phyloP scores from a whole-genome alignment of 805 yeast genomes.

The Candida dajiaensis region DNA sequence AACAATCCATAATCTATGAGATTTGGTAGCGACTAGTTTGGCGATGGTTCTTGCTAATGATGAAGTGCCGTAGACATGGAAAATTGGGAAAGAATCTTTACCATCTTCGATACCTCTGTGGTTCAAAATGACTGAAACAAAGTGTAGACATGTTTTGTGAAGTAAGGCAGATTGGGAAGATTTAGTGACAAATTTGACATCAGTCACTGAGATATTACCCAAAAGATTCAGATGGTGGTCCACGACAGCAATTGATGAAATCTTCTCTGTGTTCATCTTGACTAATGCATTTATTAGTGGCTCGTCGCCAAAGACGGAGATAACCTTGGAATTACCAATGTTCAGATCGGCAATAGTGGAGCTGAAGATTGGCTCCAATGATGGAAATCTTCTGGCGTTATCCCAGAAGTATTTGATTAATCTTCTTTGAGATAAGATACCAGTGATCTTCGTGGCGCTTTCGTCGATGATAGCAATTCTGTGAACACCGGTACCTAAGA shows the following conservation, averaged over 20 bases:
- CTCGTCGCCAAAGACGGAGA: conserved; percentile 83
- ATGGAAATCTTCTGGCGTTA: conserved; percentile 80
- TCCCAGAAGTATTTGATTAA: conserved; percentile 85
- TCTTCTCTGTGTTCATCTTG: conserved; percentile 77
- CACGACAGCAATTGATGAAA: conserved; percentile 89
- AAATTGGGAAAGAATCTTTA: conserved; percentile 93
- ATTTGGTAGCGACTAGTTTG: conserved; percentile 88
- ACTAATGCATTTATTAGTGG: conserved; percentile 79
- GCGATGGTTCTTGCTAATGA: conserved; percentile 88
- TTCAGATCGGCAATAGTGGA: conserved; percentile 64
- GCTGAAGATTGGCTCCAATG: conserved; percentile 69
- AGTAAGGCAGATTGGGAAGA: conserved; percentile 82
- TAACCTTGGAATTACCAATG: conserved; percentile 69
- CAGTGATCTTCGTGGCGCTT: conserved; percentile 54
- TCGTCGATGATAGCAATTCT: conserved; percentile 73
- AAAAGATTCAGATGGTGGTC: conserved; percentile 69
- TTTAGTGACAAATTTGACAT: conserved; percentile 81
- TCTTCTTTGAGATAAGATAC: conserved; percentile 88
- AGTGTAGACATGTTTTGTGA: conserved; percentile 79
- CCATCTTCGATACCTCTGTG: conserved; percentile 91
- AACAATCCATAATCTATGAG: conserved; percentile 86
- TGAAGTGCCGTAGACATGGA: conserved; percentile 78
- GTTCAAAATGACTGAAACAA: conserved; percentile 78
- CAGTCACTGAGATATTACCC: conserved; percentile 93
- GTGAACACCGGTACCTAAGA: conserved; percentile 93